Conservation (phyloP, 257 asterid species). For the Nemophila menziesii region DNA sequence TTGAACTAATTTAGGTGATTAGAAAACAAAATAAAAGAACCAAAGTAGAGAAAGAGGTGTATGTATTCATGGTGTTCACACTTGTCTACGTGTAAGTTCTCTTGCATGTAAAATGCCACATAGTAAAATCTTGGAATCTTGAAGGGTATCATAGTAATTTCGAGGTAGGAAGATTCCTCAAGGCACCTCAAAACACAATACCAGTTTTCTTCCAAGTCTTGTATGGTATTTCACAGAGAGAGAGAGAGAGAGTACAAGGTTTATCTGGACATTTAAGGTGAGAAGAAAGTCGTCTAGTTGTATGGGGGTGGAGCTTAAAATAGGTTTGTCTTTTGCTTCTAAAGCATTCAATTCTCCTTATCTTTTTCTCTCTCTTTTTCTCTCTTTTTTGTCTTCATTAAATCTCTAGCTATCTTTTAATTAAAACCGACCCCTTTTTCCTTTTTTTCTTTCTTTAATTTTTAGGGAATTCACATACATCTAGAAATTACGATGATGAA, state of each 20-base stretch:
- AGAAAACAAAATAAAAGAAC: neutral
- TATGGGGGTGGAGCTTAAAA: constrained; percentile 9
- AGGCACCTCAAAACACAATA: constrained; percentile 11
- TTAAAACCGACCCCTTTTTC: too few species aligned
- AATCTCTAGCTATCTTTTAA: neutral
- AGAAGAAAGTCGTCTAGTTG: constrained; percentile 16
- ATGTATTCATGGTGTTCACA: neutral
- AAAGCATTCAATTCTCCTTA: constrained; percentile 11
- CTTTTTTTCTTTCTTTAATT: too few species aligned
- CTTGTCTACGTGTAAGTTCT: constrained; percentile 1
- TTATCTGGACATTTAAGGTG: constrained; percentile 10
- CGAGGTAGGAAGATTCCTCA: neutral
- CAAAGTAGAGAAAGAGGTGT: neutral
- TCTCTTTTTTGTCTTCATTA: neutral
- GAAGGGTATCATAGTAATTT: constrained; percentile 2
- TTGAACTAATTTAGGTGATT: neutral
- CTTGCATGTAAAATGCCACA: constrained; percentile 3
- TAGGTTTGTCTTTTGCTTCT: constrained; percentile 18
- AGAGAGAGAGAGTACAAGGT: constrained; percentile 5
- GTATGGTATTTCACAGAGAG: constrained; percentile 3
- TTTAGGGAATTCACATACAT: too few species aligned
- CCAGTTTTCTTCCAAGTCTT: constrained; percentile 10
- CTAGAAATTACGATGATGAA: too few species aligned
- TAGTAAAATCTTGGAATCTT: neutral
- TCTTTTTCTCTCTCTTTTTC: constrained; percentile 6